Evolutionary conservation across 2,329 filamentous ascomycete genomes (phyloP), one percentile per base, ranked within the genome.

Genomic region (Pseudogymnoascus destructans): DNA sequence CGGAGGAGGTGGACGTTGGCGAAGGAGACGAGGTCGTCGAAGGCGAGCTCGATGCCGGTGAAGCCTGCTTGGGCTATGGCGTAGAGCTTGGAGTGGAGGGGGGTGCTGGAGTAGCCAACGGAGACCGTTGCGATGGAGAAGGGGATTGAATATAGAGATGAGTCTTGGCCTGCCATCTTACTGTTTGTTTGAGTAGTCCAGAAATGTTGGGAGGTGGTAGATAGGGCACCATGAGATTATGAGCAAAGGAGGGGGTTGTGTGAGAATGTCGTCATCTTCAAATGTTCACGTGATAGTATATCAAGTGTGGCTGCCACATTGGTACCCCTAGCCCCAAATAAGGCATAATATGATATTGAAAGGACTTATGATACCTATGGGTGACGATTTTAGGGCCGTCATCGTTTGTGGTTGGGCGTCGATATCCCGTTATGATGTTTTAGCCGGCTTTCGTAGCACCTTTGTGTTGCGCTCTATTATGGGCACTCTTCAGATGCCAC

Each of bases 1-100:
- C 75, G 71, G 30, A 75, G 71, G 11, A 77, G 73, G 3, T 80
- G 69, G 2, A 76, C 70, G 3, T 73, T 73, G 3, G 81, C 84
- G 63, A 86, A 87, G 5, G 77, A 71, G 9, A 85, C 69, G 2
- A 92, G 79, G 63, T 91, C 86, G 0, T 85, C 84, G 72, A 90
- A 87, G 0, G 82, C 82, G 6, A 91, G 78, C 70, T 91, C 87
- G 60, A 91, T 83, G 11, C 77, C 85, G 9, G 76, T 72, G 68
- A 89, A 89, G 2, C 82, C 84, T 1, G 80, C 82, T 1, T 73
- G 72, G n/a, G 81, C 74, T 63, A 89, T 81, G 40, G 82, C 81
- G 42, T 77, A 70, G 9, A 86, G 74, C 62, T 84, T 85, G 42
- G 79, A 72, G 36, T 78, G 78, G 0, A 86, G 75, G 1, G 77